Evolutionary conservation across 2,329 filamentous ascomycete genomes (phyloP), one percentile per base, ranked within the genome.

Genomic region (Aureobasidium mangrovei): DNA sequence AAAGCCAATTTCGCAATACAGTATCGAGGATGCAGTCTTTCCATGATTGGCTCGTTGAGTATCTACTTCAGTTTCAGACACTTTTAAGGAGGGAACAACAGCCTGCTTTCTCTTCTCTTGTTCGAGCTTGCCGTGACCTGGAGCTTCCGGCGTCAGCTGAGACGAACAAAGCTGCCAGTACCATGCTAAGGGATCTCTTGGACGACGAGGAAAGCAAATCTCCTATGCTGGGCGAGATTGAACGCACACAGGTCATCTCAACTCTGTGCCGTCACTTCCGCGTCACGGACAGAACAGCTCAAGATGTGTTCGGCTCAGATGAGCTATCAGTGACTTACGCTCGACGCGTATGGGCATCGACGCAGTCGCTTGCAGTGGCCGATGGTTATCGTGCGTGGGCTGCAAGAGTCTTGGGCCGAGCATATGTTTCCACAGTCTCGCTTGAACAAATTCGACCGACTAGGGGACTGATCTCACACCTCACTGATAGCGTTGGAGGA

Each of bases 371-470:
- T 5, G n/a, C 24, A 4, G 9, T 46, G 4, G 36, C 44, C 9
- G 40, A 79, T 28, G 78, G 82, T 12, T 96, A 93, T 65, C 73
- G 89, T 0, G 73, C 87, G 1, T 98, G 94, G 94, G 86, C 88
- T 42, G 91, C 88, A 3, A 80, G 85, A 58, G 85, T 91, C 2
- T 75, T 97, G 42, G 93, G 94, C 6, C 81, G 89, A 65, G 84
- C 88, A 0, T 97, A 91, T 69, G 83, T 85, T 38, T 80, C 55
- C 59, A 68, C 58, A 61, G 70, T 67, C 7, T 40, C 47, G 1
- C 59, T 65, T 8, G 64, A 69, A 42, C 59, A 71, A 2, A 64
- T 72, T 24, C 5, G 38, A 28, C 53, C 53, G 7, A 43, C 44
- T 3, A 33, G 9, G 9, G 31, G 43, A 4, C 24, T 54, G 24